Base-by-base conservation (phyloP, 768 basidiomycete species). In the Jaapia argillacea region DNA sequence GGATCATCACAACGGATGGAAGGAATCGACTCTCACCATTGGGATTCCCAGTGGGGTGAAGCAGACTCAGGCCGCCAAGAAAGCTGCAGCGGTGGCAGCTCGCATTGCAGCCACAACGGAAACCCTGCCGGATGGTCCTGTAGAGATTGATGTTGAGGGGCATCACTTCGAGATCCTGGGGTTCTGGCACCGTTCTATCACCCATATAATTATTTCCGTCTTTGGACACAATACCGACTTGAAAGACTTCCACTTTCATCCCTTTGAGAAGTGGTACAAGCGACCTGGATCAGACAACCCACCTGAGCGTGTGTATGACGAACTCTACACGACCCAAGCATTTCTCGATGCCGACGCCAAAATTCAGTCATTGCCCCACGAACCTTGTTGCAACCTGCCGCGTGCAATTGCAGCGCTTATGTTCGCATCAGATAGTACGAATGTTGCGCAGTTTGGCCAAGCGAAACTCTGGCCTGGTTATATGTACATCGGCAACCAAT, bases 401-500 rank as follows among this genome's bases (percentile, higher is more conserved):
- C 10, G 28, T 10, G 28, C 27, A 1, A 36, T 52, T 18, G 48
- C 47, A 4, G 38, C 54, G 2, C 26, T 54, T 1, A 54, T 55
- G 49, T 45, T 55, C 4, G 56, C 49, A 49, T 62, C 58, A 0
- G 60, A 62, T 25, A 44, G 49, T 0, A 62, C 59, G 0, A 52
- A 54, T 18, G 51, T 59, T 1, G 49, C 58, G 0, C 37, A 44
- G 3, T 62, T 61, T 40, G 58, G 61, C 0, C 45, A 43, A 0
- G 53, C 58, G 1, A 28, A 48, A 0, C 41, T 57, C 0, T 58
- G 57, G 57, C 57, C 57, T 1, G 33, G 54, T 6, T 55, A 55
- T 41, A 24, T 53, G 7, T 50, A 27, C 28, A 44, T 50, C n/a
- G 53, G 51, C 3, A 48, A 48, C 20, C 43, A 46, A 24, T 52